A percentile compares a stretch with the other conserved stretches of the same genome.
Evolutionary conservation across 2,329 filamentous ascomycete species (phyloP).

Genomic region (Penicillium sp.): DNA sequence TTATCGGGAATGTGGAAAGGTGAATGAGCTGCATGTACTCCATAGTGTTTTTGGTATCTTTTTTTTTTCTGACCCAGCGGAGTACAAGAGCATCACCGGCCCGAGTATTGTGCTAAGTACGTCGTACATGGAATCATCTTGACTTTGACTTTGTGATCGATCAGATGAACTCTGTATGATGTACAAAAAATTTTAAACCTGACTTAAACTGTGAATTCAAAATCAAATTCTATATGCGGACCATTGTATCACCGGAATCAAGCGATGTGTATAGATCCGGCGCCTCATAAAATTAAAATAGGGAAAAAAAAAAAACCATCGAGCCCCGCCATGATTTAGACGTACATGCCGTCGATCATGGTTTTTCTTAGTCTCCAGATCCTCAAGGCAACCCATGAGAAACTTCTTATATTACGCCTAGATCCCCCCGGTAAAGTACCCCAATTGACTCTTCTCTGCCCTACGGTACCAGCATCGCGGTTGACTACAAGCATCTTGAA

Average conservation of each 20-base stretch:
- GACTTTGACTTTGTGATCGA: slow-evolving; percentile 13
- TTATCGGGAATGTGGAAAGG: no score
- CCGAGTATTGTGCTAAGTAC: neutral
- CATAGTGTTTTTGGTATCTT: no score
- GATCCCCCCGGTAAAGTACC: neutral
- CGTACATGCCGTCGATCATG: neutral
- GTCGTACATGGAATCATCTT: neutral
- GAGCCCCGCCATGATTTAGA: slow-evolving; percentile 6
- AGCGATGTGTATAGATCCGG: slow-evolving; percentile 4
- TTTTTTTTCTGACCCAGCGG: neutral
- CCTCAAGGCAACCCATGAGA: neutral
- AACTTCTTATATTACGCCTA: slow-evolving; percentile 1
- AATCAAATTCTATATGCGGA: slow-evolving; percentile 3
- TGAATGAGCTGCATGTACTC: neutral
- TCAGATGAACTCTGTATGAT: neutral
- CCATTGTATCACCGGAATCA: slow-evolving; percentile 8
- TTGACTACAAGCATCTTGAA: neutral
- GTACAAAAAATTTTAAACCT: no score
- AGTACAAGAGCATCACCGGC: neutral
- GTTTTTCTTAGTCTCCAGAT: neutral
- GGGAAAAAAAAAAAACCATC: neutral
- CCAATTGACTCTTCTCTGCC: neutral
- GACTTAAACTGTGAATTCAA: neutral
- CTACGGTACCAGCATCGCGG: neutral
- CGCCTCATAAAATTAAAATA: neutral